Percentiles rank a stretch among this genome's conserved stretches.
These are phyloP conservation scores for Clarkia xantiana DNA, from an alignment of 345 rosid genomes.

Conservation along the genomic window DNA sequence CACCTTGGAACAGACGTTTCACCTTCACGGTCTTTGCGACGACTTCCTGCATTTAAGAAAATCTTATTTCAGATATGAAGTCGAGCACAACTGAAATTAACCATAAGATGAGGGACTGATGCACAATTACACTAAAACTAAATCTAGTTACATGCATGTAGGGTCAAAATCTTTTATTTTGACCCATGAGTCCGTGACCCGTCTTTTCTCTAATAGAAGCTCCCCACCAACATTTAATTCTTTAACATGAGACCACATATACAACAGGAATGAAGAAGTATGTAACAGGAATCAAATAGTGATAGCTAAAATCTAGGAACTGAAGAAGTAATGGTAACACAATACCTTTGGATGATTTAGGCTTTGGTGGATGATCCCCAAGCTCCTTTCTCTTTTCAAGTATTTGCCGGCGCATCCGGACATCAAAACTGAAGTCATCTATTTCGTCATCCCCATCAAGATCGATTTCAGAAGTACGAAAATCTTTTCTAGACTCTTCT, in stretches of 20 bases:
- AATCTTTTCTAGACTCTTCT: slow-evolving; percentile 32
- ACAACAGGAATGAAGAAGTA: no score
- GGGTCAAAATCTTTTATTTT: no score
- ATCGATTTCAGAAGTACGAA: slow-evolving; percentile 11
- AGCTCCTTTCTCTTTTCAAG: slow-evolving; percentile 52
- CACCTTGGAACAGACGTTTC: slow-evolving; percentile 42
- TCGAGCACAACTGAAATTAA: slow-evolving; percentile 8
- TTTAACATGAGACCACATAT: no score
- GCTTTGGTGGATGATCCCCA: slow-evolving; percentile 24
- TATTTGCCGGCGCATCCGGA: slow-evolving; percentile 68
- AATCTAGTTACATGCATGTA: no score
- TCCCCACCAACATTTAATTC: no score
- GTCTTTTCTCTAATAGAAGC: no score
- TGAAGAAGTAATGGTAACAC: background rate
- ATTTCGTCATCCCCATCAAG: slow-evolving; percentile 29
- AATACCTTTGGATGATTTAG: slow-evolving; percentile 8
- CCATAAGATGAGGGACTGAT: no score
- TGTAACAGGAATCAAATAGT: no score
- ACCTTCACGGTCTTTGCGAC: slow-evolving; percentile 19
- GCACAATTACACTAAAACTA: no score
- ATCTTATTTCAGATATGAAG: background rate
- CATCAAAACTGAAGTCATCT: slow-evolving; percentile 66
- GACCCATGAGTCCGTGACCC: no score
- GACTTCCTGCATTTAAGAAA: slow-evolving; percentile 30
- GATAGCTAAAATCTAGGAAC: background rate